phyloP scores from a whole-genome alignment of 2,329 filamentous ascomycete species.

The Thelonectria olida region DNA sequence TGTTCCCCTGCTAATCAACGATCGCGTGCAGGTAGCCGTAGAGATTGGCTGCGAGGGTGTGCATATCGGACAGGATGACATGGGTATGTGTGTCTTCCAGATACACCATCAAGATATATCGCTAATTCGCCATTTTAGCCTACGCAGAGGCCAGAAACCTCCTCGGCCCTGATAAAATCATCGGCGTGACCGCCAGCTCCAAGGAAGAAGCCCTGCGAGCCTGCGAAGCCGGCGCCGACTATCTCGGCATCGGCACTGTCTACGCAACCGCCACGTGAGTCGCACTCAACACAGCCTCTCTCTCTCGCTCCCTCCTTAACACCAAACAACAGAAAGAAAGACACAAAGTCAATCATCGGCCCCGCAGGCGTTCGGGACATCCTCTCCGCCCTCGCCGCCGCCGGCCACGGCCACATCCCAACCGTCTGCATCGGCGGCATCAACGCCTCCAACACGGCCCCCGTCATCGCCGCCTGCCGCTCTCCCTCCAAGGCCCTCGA shows the following conservation, averaged over 20 bases:
- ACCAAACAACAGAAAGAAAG: slow-evolving; percentile 71
- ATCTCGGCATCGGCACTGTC: slow-evolving; percentile 90
- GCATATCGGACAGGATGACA: slow-evolving; percentile 94
- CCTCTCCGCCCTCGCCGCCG: slow-evolving; percentile 63
- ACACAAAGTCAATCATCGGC: slow-evolving; percentile 76
- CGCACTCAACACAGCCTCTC: background rate
- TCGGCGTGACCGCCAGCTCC: slow-evolving; percentile 87
- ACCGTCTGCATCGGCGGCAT: slow-evolving; percentile 92
- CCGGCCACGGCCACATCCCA: slow-evolving; percentile 56
- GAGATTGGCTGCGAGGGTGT: slow-evolving; percentile 90
- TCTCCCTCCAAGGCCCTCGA: slow-evolving; percentile 69
- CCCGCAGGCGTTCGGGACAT: slow-evolving; percentile 64
- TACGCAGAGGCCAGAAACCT: slow-evolving; percentile 69
- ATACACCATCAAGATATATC: background rate
- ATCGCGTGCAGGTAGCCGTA: slow-evolving; percentile 87
- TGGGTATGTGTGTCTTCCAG: slow-evolving; percentile 62
- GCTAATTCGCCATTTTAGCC: slow-evolving; percentile 21
- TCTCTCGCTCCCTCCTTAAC: background rate
- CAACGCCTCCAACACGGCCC: slow-evolving; percentile 77
- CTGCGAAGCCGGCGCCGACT: slow-evolving; percentile 81
- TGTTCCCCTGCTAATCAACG: slow-evolving; percentile 91
- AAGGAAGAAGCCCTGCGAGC: slow-evolving; percentile 77
- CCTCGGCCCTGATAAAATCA: slow-evolving; percentile 80
- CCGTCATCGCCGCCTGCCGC: slow-evolving; percentile 76
- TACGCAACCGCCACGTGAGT: slow-evolving; percentile 83